Evolutionary conservation across 1,284 basidiomycete species (phyloP).

Genomic region (Trametes versicolor): DNA sequence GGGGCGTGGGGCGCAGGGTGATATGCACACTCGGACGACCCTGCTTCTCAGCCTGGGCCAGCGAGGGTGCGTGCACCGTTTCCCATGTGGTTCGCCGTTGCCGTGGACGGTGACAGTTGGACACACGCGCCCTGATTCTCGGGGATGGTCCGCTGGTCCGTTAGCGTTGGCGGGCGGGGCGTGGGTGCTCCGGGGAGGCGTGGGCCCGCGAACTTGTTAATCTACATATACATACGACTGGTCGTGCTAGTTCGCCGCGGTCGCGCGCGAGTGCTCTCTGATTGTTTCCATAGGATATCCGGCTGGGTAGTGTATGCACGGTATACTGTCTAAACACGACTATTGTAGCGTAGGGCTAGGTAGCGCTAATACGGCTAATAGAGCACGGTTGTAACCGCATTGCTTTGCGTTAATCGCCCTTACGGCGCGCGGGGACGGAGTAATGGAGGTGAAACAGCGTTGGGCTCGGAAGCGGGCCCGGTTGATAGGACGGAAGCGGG

Average conservation of each 20-base stretch:
- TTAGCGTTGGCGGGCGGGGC: conserved; percentile 18
- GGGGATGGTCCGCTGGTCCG: conserved; percentile 24
- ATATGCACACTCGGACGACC: conserved; percentile 4
- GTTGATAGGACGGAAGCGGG: conserved; percentile 38
- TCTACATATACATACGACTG: too few relatives aligned
- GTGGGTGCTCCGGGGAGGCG: conserved; percentile 7
- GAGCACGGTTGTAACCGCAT: not conserved
- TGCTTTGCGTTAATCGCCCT: not conserved
- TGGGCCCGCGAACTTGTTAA: not conserved
- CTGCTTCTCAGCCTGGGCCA: conserved; percentile 27
- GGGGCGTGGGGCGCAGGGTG: conserved; percentile 17
- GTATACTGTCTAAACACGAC: conserved; percentile 3
- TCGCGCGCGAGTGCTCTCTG: too few relatives aligned
- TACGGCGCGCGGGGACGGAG: conserved; percentile 19
- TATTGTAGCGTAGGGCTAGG: conserved; percentile 2
- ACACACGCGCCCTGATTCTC: conserved; percentile 28
- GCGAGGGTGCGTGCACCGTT: conserved; percentile 20
- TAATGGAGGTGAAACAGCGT: conserved; percentile 32
- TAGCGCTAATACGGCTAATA: conserved; percentile 10
- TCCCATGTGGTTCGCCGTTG: conserved; percentile 40
- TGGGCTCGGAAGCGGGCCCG: conserved; percentile 35
- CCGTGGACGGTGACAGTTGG: conserved; percentile 39
- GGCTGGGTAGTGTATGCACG: conserved; percentile 4
- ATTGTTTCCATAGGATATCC: conserved; percentile 20
- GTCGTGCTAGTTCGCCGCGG: too few relatives aligned